Evolutionary conservation across 768 basidiomycete species (phyloP), one percentile per base, ranked within the genome.

Genomic region (Amanita rimosa): DNA sequence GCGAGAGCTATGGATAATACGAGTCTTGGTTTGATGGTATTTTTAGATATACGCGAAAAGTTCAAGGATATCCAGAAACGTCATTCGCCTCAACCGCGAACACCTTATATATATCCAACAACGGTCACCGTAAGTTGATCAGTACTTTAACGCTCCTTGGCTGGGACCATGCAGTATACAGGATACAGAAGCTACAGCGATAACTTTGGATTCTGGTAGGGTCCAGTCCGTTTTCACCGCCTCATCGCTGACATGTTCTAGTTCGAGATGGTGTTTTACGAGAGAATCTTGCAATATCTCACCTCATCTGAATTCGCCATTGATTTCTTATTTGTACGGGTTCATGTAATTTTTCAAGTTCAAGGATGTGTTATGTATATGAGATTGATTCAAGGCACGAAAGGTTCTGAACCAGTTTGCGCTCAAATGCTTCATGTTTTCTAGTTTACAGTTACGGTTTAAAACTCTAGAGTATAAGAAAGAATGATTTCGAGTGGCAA

Each of bases 51-150:
- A 19, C 72, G 75, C 43, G 74, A 76, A 42, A 83, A 83, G 58
- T 86, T 86, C 61, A 81, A 74, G 55, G 79, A 82, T 35, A 80
- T 83, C 4, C 73, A 73, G 52, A 75, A 72, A 44, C 67, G 78
- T 17, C 63, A 66, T 47, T 83, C 81, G 1, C 79, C 80, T 7
- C 67, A 71, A 50, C 66, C 67, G 5, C 72, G 83, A 10, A 65
- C 71, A 7, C 70, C 74, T 29, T 85, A 84, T 60, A 78, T 80
- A 29, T 83, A 82, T 56, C 65, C 78, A 2, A 87, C 84, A 0
- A 81, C 82, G 31, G 81, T 81, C 6, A 80, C 81, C 48, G 83
- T 83, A 61, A 52, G 73, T 68, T 46, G 34, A 50, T 41, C 27
- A 21, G 8, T 17, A 17, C 24, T 16, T 2, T 29, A 33, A 16